Evolutionary conservation across 306 rosid genomes (phyloP), one percentile per base, ranked within the genome.

Genomic region (Pterocarpus santalinus): DNA sequence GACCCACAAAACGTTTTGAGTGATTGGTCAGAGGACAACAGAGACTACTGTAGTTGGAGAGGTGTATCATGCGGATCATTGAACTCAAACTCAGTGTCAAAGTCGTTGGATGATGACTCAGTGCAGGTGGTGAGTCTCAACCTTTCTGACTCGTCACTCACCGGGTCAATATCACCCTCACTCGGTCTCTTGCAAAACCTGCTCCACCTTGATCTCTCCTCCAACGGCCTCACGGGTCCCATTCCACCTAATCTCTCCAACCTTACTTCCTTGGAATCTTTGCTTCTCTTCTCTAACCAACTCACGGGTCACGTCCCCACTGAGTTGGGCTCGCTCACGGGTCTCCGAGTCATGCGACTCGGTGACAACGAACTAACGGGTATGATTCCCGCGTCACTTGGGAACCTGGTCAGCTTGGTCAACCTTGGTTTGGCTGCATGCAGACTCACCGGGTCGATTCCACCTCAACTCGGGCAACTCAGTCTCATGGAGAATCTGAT

Each of bases 131-230:
- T 86, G 62, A 87, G 92, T 5, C 94, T 95, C 57, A 89, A 93
- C 91, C 98, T 95, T 16, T 87, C 97, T 70, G 90, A 81, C 88
- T 93, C 93, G 81, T 91, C 97, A 53, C 99, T 95, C 87, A 80
- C 84, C 33, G 98, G 98, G 76, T 88, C 90, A 28, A 75, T 95
- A 43, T 82, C 99, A 7, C 90, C 90, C 1, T 80, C 87, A 69
- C 86, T 95, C 87, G 88, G 90, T 62, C 86, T 68, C 43, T 87
- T 95, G 66, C 84, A 52, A 76, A 69, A 88, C 91, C 88, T 95
- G 83, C 84, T 87, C 83, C 89, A 78, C 70, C 94, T 95, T 39
- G 97, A 95, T 83, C 93, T 95, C 39, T 93, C 99, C 14, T 79
- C 89, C 51, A 95, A 95, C 91, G 17, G 74, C 78, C 94, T 95